phyloP scores from a whole-genome alignment of 805 yeast species.

The Yamadazyma insecticola region DNA sequence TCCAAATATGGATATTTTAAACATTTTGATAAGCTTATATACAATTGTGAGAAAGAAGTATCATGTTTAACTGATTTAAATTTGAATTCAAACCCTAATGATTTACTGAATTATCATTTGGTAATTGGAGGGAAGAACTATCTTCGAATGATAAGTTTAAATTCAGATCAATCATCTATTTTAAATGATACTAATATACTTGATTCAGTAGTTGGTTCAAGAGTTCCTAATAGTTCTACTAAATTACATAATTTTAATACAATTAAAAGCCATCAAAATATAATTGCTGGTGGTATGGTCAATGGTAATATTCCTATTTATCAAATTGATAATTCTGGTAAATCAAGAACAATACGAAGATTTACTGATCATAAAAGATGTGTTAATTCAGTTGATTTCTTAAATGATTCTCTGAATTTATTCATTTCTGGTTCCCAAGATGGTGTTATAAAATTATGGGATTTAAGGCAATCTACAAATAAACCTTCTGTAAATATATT shows the following conservation, averaged over 20 bases:
- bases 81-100: conserved; percentile 3
- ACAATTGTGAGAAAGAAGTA: conserved; percentile 24
- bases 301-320: conserved; percentile 31
- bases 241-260: conserved; percentile 36
- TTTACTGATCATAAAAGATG: conserved; percentile 39
- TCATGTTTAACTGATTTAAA: conserved; percentile 20
- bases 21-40: conserved; percentile 12
- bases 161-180: conserved; percentile 26
- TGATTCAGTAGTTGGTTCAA: conserved; percentile 14
- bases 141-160: conserved; percentile 28
- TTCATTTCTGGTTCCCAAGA: conserved; percentile 67
- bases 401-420: conserved; percentile 14
- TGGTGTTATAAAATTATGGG: conserved; percentile 76
- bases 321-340: conserved; percentile 29
- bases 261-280: conserved; percentile 27
- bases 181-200: conserved; percentile 30
- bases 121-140: conserved; percentile 41
- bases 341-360: conserved; percentile 21
- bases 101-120: conserved; percentile 21
- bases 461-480: conserved; percentile 44
- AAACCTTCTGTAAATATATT: conserved; percentile 47
- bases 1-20: conserved; percentile 3
- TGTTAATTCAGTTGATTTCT: conserved; percentile 38
- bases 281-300: conserved; percentile 37
- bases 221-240: conserved; percentile 14